Evolutionary conservation across 2,329 filamentous ascomycete species (phyloP), one percentile per base, ranked within the genome.

Genomic region (Talaromyces sp.): DNA sequence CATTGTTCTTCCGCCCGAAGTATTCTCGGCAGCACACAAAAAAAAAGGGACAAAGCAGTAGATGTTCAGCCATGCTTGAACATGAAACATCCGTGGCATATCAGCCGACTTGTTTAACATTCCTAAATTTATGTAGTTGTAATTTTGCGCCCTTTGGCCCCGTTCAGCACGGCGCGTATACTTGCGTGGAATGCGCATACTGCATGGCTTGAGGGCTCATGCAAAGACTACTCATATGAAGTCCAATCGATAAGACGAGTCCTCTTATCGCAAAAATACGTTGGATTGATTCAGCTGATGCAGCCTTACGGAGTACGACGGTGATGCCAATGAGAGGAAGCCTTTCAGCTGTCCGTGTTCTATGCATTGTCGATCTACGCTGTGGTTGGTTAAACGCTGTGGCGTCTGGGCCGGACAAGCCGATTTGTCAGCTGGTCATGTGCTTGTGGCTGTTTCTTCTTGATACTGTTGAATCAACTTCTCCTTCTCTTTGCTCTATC

Each of bases 211-310:
- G 17, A 22, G 27, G 50, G 50, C 50, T 52, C 47, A 37, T 52
- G 25, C 60, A 50, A 54, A 56, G 47, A 33, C 22, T 31, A 33
- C 22, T 31, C 39, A 41, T 13, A 11, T 43, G 60, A 54, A 1
- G 35, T 13, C 25, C 61, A 63, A 50, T 58, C 52, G 61, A 49
- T 41, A 49, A 56, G 22, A 62, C 17, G 33, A 15, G 8, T 27
- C 22, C 15, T 33, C 49, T 52, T 52, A 52, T 52, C 49, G 49
- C 49, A 10, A 15, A 13, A 27, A 50, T 25, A 27, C 13, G 25
- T 25, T n/a, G 19, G 31, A 31, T 27, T 33, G 17, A 39, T 61
- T 61, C 63, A 65, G 63, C 63, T 56, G 63, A 65, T 60, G 63
- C 63, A 65, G 63, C 62, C 62, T 52, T 52, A 33, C 49, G 49